Base-by-base conservation (phyloP, 495 filamentous ascomycete genomes). In the Stereocaulon alpinum region DNA sequence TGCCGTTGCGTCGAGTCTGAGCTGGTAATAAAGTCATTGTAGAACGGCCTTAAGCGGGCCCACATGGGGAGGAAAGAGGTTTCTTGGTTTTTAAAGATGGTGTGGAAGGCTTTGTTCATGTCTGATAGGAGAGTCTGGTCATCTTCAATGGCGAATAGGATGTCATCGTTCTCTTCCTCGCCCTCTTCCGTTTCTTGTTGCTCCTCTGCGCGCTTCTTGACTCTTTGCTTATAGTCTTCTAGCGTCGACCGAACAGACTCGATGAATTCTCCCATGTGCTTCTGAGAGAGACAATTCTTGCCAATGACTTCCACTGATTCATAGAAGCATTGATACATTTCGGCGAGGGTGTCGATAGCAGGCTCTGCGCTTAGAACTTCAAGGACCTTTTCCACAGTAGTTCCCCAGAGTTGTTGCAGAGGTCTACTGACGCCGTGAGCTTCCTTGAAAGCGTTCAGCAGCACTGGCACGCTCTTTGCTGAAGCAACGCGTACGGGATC, bases 71-170 rank as follows among this genome's bases (percentile, higher is more conserved):
- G 80, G 81, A 97, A 99, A 30, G 77, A 69, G 18, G 81, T 77
- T 58, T 88, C 86, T 67, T 94, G 88, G 77, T 96, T 88, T 78
- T 96, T 96, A 77, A 97, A 97, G 65, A 99, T 90, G 47, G 88
- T 93, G 72, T 99, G 94, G 82, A 95, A 99, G 0, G 94, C 90
- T 76, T 99, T 99, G 84, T 97, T 99, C 94, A 99, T 99, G 68
- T 99, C 94, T 10, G 91, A 95, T 50, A 99, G 82, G 22, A 99
- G 76, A 29, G 89, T 91, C 70, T 97, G 93, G 69, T 99, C 94
- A 64, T 99, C 94, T 71, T 99, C 94, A 40, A 99, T 88, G 6
- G 94, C 94, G 65, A 93, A 87, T 6, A 92, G 71, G 51, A 85
- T 82, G 32, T 91, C 88, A 63, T 91, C 88, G 4, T 78, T 77